These are phyloP conservation scores for Talaromyces thailandensis DNA, from an alignment of 495 filamentous ascomycete species.

Conservation along the genomic window DNA sequence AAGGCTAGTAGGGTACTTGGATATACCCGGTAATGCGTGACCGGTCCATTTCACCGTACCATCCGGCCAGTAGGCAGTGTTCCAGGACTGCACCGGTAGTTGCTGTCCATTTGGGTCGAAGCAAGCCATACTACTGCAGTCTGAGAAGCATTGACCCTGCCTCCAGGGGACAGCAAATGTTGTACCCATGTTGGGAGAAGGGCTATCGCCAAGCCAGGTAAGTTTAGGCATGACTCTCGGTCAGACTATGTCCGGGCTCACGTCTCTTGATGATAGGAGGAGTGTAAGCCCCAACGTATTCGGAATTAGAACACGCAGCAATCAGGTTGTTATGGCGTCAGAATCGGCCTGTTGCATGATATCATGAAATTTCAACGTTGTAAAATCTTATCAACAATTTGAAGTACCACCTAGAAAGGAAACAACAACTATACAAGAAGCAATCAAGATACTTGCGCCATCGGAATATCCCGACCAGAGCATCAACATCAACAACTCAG, in stretches of 20 bases:
- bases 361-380: background rate
- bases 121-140: conserved; percentile 20
- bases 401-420: background rate
- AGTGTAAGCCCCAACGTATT: background rate
- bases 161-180: conserved; percentile 38
- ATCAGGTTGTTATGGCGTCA: background rate
- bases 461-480: background rate
- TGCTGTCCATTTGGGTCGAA: conserved; percentile 10
- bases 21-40: conserved; percentile 22
- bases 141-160: conserved; percentile 23
- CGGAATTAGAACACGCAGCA: background rate
- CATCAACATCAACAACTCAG: background rate
- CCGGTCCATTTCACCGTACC: conserved; percentile 39
- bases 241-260: background rate
- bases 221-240: conserved; percentile 11
- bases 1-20: conserved; percentile 1
- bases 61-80: conserved; percentile 35
- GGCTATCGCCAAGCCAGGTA: conserved; percentile 28
- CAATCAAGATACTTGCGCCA: background rate
- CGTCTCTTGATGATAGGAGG: background rate
- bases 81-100: conserved; percentile 30
- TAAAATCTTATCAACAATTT: background rate
- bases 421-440: background rate
- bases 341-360: background rate
- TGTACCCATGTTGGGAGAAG: conserved; percentile 19